A percentile compares a stretch with the other conserved stretches of the same genome.
These are phyloP conservation scores for Fusarium concolor DNA, from an alignment of 2,329 filamentous ascomycete species.

Conservation along the genomic window DNA sequence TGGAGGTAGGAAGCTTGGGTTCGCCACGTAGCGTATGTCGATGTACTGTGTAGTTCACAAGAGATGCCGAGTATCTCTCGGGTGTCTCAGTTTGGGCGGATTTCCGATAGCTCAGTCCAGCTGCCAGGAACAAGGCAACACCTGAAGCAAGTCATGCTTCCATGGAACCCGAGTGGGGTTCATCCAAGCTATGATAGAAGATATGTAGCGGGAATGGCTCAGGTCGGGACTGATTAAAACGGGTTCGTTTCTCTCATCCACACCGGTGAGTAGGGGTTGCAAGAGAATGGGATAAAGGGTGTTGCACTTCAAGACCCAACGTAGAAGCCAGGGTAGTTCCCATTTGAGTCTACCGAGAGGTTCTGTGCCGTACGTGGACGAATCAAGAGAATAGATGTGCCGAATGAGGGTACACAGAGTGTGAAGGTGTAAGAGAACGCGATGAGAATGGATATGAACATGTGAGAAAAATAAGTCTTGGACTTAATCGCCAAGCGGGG, in stretches of 20 bases:
- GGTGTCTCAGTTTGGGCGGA: background rate
- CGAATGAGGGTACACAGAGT: conserved; percentile 27
- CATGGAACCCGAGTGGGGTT: conserved; percentile 33
- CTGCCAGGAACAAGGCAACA: conserved; percentile 35
- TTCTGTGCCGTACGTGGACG: conserved; percentile 39
- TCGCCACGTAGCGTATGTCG: conserved; percentile 31
- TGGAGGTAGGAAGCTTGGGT: background rate
- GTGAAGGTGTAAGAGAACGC: conserved; percentile 35
- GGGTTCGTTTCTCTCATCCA: conserved; percentile 32
- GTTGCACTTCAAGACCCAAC: conserved; percentile 26
- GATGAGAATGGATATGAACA: conserved; percentile 22
- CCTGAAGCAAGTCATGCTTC: conserved; percentile 24
- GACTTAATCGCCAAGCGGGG: conserved; percentile 31
- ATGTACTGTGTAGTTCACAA: conserved; percentile 8
- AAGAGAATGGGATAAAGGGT: conserved; percentile 6
- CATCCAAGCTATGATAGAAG: background rate
- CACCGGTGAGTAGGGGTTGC: conserved; percentile 43
- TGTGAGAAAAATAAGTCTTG: conserved; percentile 25
- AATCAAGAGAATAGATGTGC: conserved; percentile 28
- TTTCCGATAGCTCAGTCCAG: conserved; percentile 14
- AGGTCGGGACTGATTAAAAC: conserved; percentile 30
- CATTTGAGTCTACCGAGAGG: conserved; percentile 23
- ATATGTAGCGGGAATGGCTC: conserved; percentile 9
- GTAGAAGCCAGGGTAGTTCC: conserved; percentile 24
- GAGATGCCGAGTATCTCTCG: conserved; percentile 1